A percentile compares a stretch with the other conserved stretches of the same genome.
Evolutionary conservation across 2,329 filamentous ascomycete genomes (phyloP).

Genomic region (Scortechinia acanthostroma): DNA sequence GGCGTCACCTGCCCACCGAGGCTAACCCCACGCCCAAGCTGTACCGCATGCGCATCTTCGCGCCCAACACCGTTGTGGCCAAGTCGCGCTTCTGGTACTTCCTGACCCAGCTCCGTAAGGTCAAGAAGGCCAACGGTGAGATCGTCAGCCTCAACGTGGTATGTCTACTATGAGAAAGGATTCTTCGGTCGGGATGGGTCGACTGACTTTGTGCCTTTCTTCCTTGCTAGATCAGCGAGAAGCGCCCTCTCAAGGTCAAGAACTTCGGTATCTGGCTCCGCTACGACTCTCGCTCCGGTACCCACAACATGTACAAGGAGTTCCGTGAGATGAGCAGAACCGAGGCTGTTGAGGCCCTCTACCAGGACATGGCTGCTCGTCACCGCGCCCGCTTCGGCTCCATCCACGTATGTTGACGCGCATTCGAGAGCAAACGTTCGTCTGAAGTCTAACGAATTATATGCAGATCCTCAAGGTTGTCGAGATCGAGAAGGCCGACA

Average conservation of each 20-base stretch:
- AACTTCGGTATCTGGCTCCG: conserved; percentile 99
- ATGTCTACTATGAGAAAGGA: conserved; percentile 31
- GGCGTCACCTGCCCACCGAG: conserved; percentile 97
- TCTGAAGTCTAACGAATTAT: conserved; percentile 17
- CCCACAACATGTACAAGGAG: conserved; percentile 99
- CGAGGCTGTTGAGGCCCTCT: conserved; percentile 91
- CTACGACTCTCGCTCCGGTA: conserved; percentile 98
- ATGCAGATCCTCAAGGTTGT: conserved; percentile 90
- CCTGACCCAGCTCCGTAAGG: conserved; percentile 96
- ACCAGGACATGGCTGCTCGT: conserved; percentile 99
- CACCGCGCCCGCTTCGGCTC: conserved; percentile 97
- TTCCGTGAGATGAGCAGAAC: conserved; percentile 97
- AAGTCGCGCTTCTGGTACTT: conserved; percentile 99
- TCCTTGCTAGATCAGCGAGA: conserved; percentile 79
- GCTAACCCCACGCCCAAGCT: conserved; percentile 94
- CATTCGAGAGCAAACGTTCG: conserved; percentile 2
- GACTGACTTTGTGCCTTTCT: conserved; percentile 6
- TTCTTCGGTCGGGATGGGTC: no score
- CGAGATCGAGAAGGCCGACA: conserved; percentile 88
- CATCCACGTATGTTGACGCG: conserved; percentile 81
- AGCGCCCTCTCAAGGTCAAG: conserved; percentile 99
- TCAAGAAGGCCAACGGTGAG: conserved; percentile 99
- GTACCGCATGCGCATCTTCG: conserved; percentile 99
- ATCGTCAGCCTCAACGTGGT: conserved; percentile 95
- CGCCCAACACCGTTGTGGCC: conserved; percentile 92